Evolutionary conservation across 2,329 filamentous ascomycete species (phyloP).

Genomic region (Fonsecaea pedrosoi): DNA sequence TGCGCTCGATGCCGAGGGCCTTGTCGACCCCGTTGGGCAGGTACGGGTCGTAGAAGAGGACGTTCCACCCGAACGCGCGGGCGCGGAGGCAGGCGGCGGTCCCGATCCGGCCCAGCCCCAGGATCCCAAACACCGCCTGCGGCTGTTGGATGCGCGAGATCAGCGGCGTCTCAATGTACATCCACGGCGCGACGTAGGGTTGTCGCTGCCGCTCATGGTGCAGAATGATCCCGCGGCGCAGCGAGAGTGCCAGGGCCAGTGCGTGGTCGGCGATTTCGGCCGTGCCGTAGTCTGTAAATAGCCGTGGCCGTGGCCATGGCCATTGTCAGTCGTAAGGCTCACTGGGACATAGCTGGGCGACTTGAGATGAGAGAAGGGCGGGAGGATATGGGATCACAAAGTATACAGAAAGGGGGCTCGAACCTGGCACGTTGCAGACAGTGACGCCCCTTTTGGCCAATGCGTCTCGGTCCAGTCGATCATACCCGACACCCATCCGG

Average conservation of each 20-base stretch:
- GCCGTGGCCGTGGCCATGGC: too few species aligned
- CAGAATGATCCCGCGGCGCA: conserved; percentile 36
- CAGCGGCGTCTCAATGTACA: conserved; percentile 37
- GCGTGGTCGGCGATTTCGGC: conserved; percentile 40
- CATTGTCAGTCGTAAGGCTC: too few species aligned
- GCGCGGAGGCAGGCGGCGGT: conserved; percentile 67
- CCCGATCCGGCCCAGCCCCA: conserved; percentile 71
- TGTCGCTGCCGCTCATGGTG: conserved; percentile 37
- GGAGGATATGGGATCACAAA: conserved; percentile 41
- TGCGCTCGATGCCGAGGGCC: conserved; percentile 53
- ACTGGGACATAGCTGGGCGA: too few species aligned
- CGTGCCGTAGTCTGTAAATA: conserved; percentile 35
- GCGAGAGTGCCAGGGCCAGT: conserved; percentile 33
- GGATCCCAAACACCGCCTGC: conserved; percentile 63
- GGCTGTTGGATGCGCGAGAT: conserved; percentile 31
- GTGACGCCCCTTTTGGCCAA: conserved; percentile 36
- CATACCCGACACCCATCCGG: conserved; percentile 39
- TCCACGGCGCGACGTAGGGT: conserved; percentile 28
- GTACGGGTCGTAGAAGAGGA: conserved; percentile 68
- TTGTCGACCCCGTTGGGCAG: conserved; percentile 56
- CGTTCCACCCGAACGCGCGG: conserved; percentile 67
- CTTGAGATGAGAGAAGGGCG: conserved; percentile 36
- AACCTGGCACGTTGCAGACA: conserved; percentile 45
- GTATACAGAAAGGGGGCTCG: conserved; percentile 44
- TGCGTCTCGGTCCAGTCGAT: conserved; percentile 36